These are phyloP conservation scores for Onygenales sp. DNA, from an alignment of 2,329 filamentous ascomycete species.

Conservation along the genomic window DNA sequence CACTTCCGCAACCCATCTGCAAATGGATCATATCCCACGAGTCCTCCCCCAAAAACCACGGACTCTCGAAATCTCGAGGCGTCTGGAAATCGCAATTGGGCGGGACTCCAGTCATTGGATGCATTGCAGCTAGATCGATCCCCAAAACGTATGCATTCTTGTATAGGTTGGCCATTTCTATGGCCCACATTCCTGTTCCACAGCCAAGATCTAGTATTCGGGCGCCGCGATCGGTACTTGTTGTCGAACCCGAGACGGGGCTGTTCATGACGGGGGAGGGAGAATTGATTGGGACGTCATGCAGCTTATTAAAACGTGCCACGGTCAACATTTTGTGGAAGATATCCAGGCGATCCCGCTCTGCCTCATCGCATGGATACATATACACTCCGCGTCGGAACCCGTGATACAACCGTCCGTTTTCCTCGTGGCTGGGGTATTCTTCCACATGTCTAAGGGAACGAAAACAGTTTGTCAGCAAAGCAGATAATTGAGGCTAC, in stretches of 20 bases:
- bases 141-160: conserved; percentile 50
- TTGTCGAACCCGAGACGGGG: conserved; percentile 2
- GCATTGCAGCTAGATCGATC: conserved; percentile 53
- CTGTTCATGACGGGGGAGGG: background rate
- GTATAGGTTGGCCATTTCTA: conserved; percentile 68
- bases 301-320: conserved; percentile 43
- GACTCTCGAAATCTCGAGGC: conserved; percentile 67
- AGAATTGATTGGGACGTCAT: conserved; percentile 26
- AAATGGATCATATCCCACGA: conserved; percentile 79
- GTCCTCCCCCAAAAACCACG: conserved; percentile 58
- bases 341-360: conserved; percentile 70
- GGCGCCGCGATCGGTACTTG: conserved; percentile 11
- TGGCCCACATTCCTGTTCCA: conserved; percentile 85
- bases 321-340: conserved; percentile 69
- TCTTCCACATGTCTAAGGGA: conserved; percentile 23
- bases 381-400: conserved; percentile 62
- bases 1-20: conserved; percentile 67
- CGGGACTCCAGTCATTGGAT: conserved; percentile 56
- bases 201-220: conserved; percentile 62
- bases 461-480: conserved; percentile 3
- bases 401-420: conserved; percentile 61
- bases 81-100: conserved; percentile 56
- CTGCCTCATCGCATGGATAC: conserved; percentile 67
- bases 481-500: background rate
- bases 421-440: conserved; percentile 47